Conservation (phyloP, 768 basidiomycete species). For the Chalciporus pseudorubinellus region DNA sequence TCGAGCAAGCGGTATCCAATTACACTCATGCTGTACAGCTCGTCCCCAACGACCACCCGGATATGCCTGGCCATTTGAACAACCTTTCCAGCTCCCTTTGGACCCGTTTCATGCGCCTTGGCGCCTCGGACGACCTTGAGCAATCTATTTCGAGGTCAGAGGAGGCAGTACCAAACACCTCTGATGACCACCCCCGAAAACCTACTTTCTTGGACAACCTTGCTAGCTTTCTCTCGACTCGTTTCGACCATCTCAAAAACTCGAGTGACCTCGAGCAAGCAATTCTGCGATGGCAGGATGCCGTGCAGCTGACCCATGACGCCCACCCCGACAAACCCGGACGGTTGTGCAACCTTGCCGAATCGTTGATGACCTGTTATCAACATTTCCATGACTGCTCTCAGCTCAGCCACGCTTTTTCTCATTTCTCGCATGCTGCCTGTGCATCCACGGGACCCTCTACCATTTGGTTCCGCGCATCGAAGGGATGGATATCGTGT, state of each 20-base stretch:
- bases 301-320: background rate
- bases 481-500: constrained; percentile 1
- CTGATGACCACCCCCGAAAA: background rate
- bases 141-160: no score
- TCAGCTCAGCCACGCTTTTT: constrained; percentile 6
- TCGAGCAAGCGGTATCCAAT: no score
- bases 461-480: constrained; percentile 6
- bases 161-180: no score
- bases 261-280: background rate
- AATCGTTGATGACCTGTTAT: background rate
- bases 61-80: no score
- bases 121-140: no score
- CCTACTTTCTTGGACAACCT: background rate
- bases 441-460: background rate
- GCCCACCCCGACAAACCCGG: background rate
- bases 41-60: no score
- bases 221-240: background rate
- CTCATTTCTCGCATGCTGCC: constrained; percentile 5
- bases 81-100: no score
- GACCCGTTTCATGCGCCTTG: no score
- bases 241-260: background rate
- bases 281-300: background rate
- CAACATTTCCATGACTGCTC: background rate
- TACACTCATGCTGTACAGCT: no score
- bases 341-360: background rate